Evolutionary conservation across 805 yeast species (phyloP), one percentile per base, ranked within the genome.

Genomic region (Yarrowia bubula): DNA sequence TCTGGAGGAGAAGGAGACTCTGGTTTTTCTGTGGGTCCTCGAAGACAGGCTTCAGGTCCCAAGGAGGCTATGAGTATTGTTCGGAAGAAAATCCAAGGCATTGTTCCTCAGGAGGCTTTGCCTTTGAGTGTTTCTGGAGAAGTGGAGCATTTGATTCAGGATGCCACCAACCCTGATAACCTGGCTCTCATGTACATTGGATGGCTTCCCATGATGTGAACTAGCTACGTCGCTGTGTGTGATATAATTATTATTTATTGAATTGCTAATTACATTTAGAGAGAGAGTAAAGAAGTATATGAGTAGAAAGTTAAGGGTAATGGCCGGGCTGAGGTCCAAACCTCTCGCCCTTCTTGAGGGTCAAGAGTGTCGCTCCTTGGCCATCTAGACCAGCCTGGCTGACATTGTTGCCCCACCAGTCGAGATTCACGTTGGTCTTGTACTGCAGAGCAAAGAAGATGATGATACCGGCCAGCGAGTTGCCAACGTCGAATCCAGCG

Each of bases 101-200:
- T 92, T 43, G 79, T 89, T 66, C 89, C 88, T 57, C 84, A 86
- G 10, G 96, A 90, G 70, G 92, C 96, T 0, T 78, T 92, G 35
- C 90, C 97, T 0, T 84, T 95, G 78, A 90, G 96, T 76, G 89
- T 92, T 2, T 87, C 88, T 50, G 98, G 97, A 0, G 97, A 93
- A 72, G 97, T 92, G 1, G 98, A 95, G 71, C 86, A 89, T 33
- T 80, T 95, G 67, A 89, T 93, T 37, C 90, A 88, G 69, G 89
- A 88, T 68, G 95, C 98, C 0, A 83, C 89, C 0, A 85, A 90
- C 1, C 78, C 78, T 5, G 90, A 86, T 51, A 86, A 87, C 68
- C 76, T 95, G 47, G 81, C 90, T 35, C 88, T 83, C 69, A 93
- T 95, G 99, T 95, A 90, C 75, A 85, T 89, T 31, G 99, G 99